Conservation (phyloP, 495 filamentous ascomycete species). For the Penicillium turbatum region DNA sequence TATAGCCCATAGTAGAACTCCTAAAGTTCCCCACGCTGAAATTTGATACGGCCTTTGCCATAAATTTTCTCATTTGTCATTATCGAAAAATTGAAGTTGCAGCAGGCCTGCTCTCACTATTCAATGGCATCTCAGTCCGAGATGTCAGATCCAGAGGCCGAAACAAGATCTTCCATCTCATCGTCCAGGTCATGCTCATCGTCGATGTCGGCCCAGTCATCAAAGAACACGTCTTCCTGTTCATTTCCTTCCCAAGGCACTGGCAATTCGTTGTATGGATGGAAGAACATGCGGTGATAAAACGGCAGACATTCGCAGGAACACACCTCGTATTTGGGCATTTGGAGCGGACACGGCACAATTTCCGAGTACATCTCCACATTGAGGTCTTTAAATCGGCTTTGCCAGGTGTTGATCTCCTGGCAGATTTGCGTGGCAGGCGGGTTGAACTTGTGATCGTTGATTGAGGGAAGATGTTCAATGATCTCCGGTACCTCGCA, state of each 20-base stretch:
- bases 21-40: neutral
- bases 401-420: conserved; percentile 3
- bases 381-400: neutral
- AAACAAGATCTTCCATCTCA: neutral
- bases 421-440: neutral
- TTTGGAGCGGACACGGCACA: neutral
- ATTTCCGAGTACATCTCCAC: neutral
- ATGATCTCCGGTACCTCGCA: neutral
- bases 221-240: neutral
- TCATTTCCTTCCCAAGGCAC: neutral
- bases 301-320: neutral
- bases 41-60: no score
- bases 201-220: conserved; percentile 2
- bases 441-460: neutral
- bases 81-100: neutral
- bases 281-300: conserved; percentile 2
- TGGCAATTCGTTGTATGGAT: neutral
- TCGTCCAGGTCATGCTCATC: neutral
- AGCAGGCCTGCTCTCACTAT: neutral
- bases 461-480: neutral
- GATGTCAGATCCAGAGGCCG: neutral
- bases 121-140: neutral
- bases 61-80: no score
- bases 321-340: neutral
- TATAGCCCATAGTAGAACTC: no score